A percentile compares a stretch with the other conserved stretches of the same genome.
Evolutionary conservation across 805 yeast species (phyloP).

Genomic region (Dipodascus albidus): DNA sequence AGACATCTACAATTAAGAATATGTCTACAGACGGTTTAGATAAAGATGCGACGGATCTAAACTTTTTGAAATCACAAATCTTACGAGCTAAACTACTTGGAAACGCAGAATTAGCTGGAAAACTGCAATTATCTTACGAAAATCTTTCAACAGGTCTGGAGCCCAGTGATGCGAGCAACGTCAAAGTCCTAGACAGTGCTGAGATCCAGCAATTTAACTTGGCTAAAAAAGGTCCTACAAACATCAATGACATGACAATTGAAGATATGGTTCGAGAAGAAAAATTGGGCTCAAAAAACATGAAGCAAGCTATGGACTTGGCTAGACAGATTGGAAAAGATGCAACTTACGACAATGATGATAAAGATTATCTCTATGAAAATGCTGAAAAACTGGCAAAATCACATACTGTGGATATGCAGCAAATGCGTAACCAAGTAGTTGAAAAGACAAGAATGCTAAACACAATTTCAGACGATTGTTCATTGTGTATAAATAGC

Average conservation of each 20-base stretch:
- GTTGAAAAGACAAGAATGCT: slow-evolving; percentile 21
- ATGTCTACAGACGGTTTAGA: background rate
- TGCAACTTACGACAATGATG: slow-evolving; percentile 27
- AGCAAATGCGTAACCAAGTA: slow-evolving; percentile 22
- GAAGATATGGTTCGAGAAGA: background rate
- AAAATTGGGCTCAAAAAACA: background rate
- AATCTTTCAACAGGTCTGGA: background rate
- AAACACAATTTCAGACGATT: slow-evolving; percentile 24
- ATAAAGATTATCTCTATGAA: slow-evolving; percentile 33
- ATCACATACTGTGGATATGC: slow-evolving; percentile 19
- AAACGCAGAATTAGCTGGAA: background rate
- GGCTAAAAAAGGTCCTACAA: background rate
- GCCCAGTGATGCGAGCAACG: background rate
- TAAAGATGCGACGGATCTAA: background rate
- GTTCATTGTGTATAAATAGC: slow-evolving; percentile 29
- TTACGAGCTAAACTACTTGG: background rate
- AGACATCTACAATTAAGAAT: too few species aligned
- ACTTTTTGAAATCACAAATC: background rate
- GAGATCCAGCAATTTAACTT: background rate
- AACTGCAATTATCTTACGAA: background rate
- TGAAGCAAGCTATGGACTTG: slow-evolving; percentile 12
- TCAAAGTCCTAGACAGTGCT: background rate
- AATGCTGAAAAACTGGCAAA: slow-evolving; percentile 29
- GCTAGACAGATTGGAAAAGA: slow-evolving; percentile 30
- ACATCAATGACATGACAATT: background rate